phyloP scores from a whole-genome alignment of 306 rosid genomes.

The Vigna reflexopilosa region DNA sequence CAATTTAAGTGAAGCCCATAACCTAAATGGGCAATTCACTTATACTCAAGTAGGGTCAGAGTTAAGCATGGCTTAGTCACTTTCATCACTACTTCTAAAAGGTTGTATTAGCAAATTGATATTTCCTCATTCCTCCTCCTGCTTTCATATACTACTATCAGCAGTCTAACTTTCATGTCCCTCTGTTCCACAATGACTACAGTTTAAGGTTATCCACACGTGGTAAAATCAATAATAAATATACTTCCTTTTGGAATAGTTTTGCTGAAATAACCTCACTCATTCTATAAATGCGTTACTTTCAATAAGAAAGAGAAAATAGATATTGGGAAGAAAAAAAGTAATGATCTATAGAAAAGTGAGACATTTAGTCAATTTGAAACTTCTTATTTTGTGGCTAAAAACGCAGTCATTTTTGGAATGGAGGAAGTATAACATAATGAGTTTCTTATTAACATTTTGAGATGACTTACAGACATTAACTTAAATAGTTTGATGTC shows the following conservation, averaged over 20 bases:
- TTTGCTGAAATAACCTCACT: too few species aligned
- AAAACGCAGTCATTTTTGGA: too few species aligned
- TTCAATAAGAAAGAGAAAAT: too few species aligned
- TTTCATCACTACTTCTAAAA: conserved; percentile 1
- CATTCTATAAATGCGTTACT: too few species aligned
- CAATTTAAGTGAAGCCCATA: background rate
- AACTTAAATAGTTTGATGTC: conserved; percentile 5
- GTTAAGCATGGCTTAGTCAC: background rate
- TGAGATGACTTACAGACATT: conserved; percentile 1
- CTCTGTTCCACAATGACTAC: too few species aligned
- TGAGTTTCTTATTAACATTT: conserved; percentile 25
- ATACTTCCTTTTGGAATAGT: too few species aligned
- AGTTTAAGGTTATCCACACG: too few species aligned
- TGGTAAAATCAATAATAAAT: too few species aligned
- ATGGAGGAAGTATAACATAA: background rate
- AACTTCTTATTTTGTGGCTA: too few species aligned
- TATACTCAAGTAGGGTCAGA: background rate
- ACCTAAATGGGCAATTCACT: background rate
- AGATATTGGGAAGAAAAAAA: too few species aligned
- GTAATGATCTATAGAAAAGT: too few species aligned
- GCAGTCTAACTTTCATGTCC: conserved; percentile 9
- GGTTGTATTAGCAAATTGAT: conserved; percentile 4
- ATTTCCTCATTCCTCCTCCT: conserved; percentile 8
- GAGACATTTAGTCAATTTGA: too few species aligned
- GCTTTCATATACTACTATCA: conserved; percentile 29